Base-by-base conservation (phyloP, 176 grass and related monocot species). In the Lolium rigidum region DNA sequence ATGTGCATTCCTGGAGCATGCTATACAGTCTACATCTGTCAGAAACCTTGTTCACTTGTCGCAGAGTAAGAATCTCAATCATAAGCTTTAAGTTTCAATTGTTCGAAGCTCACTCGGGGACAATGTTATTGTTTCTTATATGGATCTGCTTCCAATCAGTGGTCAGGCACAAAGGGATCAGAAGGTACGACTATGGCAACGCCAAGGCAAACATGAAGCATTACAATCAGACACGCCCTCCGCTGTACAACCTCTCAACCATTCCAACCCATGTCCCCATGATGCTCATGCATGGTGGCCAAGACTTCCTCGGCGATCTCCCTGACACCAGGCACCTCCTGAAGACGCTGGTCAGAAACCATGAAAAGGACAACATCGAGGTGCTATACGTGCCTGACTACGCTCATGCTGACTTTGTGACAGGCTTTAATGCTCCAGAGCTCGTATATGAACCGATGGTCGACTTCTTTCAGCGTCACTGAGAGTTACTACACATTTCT, bases 1-100 rank as follows among this genome's bases (percentile, higher is more conserved):
- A 13, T 80, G 85, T 54, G 52, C 47, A 38, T 93, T 87, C 78
- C 77, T 93, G 28, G 20, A 87, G 85, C 88, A 93, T 21, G 87
- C 77, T 66, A 81, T 81, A 26, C 91, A 93, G 43, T 70, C 87
- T 77, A 85, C 77, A 5, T 86, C 91, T 14, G 10, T 86, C 13
- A 93, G 43, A 84, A 87, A 83, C 77, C 58, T 93, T 39, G 66
- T 93, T 20, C 91, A 93, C 71, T 52, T 90, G 77, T 90, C 88
- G 0, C 91, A 93, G 56, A 57, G 91, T 93, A 82, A 78, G 56
- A 70, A 38, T n/a, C 21, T 39, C 18, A 49, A 67, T 80, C 74
- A 18, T 20, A 60, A 49, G 20, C 16, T 26, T 77, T 77, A 66
- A 66, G 14, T n/a, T 63, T 67, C 14, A 18, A n/a, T 75, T 75